phyloP scores from a whole-genome alignment of 768 basidiomycete genomes.

The Lentinula sp. region DNA sequence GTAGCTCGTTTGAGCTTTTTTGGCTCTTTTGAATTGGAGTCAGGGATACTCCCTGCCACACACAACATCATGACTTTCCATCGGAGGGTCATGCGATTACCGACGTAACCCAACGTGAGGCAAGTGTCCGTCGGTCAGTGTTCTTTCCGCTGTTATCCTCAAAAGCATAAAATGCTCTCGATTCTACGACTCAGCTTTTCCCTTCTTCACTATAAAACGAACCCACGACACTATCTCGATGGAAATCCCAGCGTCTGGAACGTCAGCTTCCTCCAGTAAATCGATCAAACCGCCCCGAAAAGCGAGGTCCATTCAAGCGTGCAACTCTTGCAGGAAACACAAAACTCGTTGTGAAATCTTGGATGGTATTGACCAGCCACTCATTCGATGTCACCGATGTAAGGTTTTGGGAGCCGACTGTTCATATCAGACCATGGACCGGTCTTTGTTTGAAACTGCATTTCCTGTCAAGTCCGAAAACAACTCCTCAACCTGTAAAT shows the following conservation, averaged over 20 bases:
- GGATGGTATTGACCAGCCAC: constrained; percentile 21
- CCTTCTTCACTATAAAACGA: background rate
- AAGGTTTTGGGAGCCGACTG: constrained; percentile 32
- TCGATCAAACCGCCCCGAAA: constrained; percentile 19
- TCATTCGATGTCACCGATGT: constrained; percentile 32
- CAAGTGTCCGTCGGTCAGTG: background rate
- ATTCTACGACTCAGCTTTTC: background rate
- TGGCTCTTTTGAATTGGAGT: background rate
- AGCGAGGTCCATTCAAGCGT: constrained; percentile 21
- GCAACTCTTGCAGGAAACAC: constrained; percentile 34
- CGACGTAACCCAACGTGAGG: background rate
- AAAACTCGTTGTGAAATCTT: constrained; percentile 40
- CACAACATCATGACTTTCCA: background rate
- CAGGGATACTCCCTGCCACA: background rate
- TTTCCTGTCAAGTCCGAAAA: background rate
- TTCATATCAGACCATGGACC: constrained; percentile 27
- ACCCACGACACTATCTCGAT: background rate
- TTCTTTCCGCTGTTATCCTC: background rate
- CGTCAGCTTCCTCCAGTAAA: background rate
- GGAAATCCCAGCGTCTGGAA: background rate
- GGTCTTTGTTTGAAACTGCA: background rate
- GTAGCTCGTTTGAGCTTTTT: background rate
- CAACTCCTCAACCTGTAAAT: background rate
- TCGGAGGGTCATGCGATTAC: background rate
- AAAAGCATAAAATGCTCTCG: background rate